Evolutionary conservation across 371 early-diverging fungal genomes (phyloP).

Genomic region (Sanchytrium tribonematis): DNA sequence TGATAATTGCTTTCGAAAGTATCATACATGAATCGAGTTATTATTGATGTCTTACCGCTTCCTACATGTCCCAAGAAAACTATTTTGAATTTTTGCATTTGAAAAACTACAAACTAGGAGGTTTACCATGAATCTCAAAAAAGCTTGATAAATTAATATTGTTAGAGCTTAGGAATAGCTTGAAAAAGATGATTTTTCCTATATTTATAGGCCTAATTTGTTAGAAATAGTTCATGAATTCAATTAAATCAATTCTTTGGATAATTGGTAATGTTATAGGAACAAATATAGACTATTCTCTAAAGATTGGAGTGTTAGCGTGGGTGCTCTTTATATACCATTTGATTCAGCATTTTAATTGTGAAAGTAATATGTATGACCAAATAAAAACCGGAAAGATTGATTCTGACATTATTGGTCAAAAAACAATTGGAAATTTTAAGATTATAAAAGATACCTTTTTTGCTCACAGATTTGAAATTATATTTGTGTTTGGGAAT

Average conservation of each 20-base stretch:
- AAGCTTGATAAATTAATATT: no score
- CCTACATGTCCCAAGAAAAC: constrained; percentile 17
- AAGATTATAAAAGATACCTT: neutral
- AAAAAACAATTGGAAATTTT: neutral
- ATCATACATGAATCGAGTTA: constrained; percentile 93
- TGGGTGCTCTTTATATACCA: neutral
- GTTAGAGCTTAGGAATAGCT: no score
- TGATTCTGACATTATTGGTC: neutral
- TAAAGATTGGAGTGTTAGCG: neutral
- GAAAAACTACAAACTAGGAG: no score
- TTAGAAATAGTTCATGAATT: neutral
- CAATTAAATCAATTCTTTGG: neutral
- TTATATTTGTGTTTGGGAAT: neutral
- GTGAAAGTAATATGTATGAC: neutral
- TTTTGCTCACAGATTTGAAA: neutral
- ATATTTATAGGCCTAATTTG: no score
- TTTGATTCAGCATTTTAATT: no score
- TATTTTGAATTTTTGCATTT: constrained; percentile 14
- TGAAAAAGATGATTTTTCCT: no score
- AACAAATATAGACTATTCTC: neutral
- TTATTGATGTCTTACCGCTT: constrained; percentile 97
- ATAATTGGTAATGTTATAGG: neutral
- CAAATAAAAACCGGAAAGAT: neutral
- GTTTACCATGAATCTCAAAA: no score
- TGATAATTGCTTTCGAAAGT: constrained; percentile 88